Conservation (phyloP, 2,329 filamentous ascomycete genomes). For the Cadophora luteo-olivacea region DNA sequence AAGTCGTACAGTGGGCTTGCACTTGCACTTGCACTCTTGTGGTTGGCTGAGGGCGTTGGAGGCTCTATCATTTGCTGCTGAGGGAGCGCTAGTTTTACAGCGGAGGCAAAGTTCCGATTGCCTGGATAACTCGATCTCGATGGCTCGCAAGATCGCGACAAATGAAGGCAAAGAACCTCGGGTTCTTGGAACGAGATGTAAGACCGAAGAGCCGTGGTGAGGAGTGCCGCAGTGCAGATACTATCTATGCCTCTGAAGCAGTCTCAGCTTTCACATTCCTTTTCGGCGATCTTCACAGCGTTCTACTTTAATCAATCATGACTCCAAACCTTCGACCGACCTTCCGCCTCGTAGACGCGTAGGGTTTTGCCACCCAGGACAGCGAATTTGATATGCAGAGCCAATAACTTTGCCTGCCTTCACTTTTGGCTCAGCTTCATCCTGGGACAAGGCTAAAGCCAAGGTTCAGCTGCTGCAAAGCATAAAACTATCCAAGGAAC, state of each 20-base stretch:
- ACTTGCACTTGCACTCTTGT: neutral
- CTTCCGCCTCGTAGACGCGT: conserved; percentile 11
- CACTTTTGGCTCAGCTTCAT: conserved; percentile 10
- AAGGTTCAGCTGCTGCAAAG: conserved; percentile 14
- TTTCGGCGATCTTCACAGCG: conserved; percentile 3
- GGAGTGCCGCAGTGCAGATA: too few relatives aligned
- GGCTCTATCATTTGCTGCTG: conserved; percentile 4
- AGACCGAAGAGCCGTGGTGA: neutral
- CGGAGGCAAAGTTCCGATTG: neutral
- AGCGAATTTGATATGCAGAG: conserved; percentile 7
- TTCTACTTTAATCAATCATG: too few relatives aligned
- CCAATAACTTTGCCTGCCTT: conserved; percentile 12
- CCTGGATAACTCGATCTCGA: neutral
- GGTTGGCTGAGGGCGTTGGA: neutral
- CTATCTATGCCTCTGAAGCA: neutral
- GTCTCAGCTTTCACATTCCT: neutral
- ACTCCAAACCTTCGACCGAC: neutral
- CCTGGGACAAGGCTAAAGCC: conserved; percentile 17
- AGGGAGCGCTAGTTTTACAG: neutral
- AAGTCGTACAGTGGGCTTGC: neutral
- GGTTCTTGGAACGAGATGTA: neutral
- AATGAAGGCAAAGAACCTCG: neutral
- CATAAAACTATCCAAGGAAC: conserved; percentile 22
- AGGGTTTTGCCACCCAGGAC: conserved; percentile 17
- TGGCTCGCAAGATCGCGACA: neutral